These are phyloP conservation scores for Sideroxylon spinosum DNA, from an alignment of 179 eudicot genomes.

Conservation along the genomic window DNA sequence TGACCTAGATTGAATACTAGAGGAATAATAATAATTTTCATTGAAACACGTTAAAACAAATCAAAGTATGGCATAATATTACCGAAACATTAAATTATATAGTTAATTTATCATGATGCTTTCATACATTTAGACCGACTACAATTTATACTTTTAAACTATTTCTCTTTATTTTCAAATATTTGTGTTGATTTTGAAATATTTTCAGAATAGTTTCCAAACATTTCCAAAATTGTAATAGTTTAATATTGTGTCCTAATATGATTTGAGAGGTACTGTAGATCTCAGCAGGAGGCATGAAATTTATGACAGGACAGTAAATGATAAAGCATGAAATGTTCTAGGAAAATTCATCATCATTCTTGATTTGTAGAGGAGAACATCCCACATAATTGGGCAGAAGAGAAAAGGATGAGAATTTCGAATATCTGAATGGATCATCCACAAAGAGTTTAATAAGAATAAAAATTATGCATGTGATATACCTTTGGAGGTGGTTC, in stretches of 20 bases:
- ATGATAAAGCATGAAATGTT: background rate
- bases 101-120: too few species aligned
- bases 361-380: background rate
- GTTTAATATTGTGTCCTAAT: background rate
- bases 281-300: background rate
- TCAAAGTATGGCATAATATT: too few species aligned
- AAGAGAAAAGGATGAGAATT: background rate
- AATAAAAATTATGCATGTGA: constrained; percentile 7
- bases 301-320: background rate
- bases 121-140: too few species aligned
- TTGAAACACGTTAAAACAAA: too few species aligned
- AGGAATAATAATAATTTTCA: too few species aligned
- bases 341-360: background rate
- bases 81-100: too few species aligned
- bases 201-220: too few species aligned
- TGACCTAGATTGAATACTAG: too few species aligned
- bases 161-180: too few species aligned
- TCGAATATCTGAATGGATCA: background rate
- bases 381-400: background rate
- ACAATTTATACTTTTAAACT: too few species aligned
- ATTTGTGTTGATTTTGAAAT: too few species aligned
- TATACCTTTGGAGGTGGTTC: constrained; percentile 92
- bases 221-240: too few species aligned
- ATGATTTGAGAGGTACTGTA: background rate
- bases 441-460: background rate